These are phyloP conservation scores for Lyophyllum semitale DNA, from an alignment of 768 basidiomycete species.

Conservation along the genomic window DNA sequence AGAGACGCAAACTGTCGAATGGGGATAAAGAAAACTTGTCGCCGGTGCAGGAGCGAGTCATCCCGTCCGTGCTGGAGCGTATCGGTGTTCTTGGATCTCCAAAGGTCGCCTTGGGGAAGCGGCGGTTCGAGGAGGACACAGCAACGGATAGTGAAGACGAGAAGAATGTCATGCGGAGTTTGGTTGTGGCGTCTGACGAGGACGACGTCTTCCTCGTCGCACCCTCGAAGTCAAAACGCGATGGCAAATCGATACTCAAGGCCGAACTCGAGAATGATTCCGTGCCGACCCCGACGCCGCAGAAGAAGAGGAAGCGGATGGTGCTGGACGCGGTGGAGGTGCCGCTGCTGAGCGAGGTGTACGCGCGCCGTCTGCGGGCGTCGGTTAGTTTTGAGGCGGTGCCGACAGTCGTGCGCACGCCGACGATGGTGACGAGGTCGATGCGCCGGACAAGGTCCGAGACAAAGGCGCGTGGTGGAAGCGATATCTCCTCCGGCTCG, in stretches of 20 bases:
- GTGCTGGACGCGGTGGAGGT: slow-evolving; percentile 26
- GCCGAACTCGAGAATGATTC: too few species aligned
- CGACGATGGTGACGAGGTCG: neutral
- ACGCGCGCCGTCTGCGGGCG: slow-evolving; percentile 6
- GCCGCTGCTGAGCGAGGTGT: slow-evolving; percentile 14
- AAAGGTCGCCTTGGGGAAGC: slow-evolving; percentile 40
- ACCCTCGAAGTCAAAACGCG: neutral
- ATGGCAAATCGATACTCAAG: too few species aligned
- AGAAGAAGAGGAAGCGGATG: slow-evolving; percentile 45
- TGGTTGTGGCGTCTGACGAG: slow-evolving; percentile 8
- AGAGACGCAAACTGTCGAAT: slow-evolving; percentile 35
- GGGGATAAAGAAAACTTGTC: slow-evolving; percentile 65
- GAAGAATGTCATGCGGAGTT: slow-evolving; percentile 18
- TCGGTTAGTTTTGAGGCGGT: slow-evolving; percentile 7
- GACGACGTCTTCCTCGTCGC: slow-evolving; percentile 14
- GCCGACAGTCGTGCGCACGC: neutral
- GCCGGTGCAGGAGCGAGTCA: slow-evolving; percentile 26
- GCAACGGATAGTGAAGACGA: slow-evolving; percentile 36
- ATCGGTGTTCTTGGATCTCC: slow-evolving; percentile 39
- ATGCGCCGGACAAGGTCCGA: slow-evolving; percentile 7
- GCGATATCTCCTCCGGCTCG: neutral
- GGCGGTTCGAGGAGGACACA: slow-evolving; percentile 39
- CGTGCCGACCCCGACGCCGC: neutral
- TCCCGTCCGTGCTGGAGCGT: slow-evolving; percentile 46
- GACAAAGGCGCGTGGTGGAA: neutral